A percentile compares a stretch with the other conserved stretches of the same genome.
Conservation (phyloP, 2,329 filamentous ascomycete species). For the Setomelanomma holmii region DNA sequence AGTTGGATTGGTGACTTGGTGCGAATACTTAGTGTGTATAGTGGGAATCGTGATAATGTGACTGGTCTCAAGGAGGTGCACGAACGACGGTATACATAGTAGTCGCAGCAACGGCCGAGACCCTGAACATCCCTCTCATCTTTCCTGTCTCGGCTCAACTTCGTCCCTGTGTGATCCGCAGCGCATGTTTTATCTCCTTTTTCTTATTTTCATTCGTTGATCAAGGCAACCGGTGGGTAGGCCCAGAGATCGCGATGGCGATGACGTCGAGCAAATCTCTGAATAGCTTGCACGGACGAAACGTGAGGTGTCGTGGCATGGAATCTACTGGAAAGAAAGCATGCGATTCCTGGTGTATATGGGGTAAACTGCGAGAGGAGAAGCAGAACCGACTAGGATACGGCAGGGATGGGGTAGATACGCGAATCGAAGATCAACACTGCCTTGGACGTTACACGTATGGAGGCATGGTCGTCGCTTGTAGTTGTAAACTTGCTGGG, state of each 20-base stretch:
- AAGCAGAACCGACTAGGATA: slow-evolving; percentile 11
- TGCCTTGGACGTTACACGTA: slow-evolving; percentile 19
- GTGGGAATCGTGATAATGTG: slow-evolving; percentile 8
- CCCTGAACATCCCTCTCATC: slow-evolving; percentile 20
- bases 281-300: slow-evolving; percentile 8
- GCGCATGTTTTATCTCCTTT: slow-evolving; percentile 7
- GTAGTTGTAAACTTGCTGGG: slow-evolving; percentile 16
- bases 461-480: slow-evolving; percentile 21
- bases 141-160: slow-evolving; percentile 20
- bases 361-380: not conserved
- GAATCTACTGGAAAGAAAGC: slow-evolving; percentile 23
- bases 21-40: not conserved
- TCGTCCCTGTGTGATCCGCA: slow-evolving; percentile 8
- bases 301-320: slow-evolving; percentile 18
- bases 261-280: slow-evolving; percentile 35
- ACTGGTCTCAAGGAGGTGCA: slow-evolving; percentile 9
- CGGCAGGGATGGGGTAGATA: slow-evolving; percentile 10
- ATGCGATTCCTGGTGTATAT: slow-evolving; percentile 23
- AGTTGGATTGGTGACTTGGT: too few relatives aligned
- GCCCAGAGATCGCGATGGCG: slow-evolving; percentile 24
- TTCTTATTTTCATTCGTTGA: slow-evolving; percentile 32
- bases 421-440: slow-evolving; percentile 8
- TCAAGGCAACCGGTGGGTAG: slow-evolving; percentile 27
- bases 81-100: slow-evolving; percentile 26
- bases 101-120: slow-evolving; percentile 11